These are phyloP conservation scores for Pyrus hybrid DNA, from an alignment of 331 rosid species.

Conservation along the genomic window DNA sequence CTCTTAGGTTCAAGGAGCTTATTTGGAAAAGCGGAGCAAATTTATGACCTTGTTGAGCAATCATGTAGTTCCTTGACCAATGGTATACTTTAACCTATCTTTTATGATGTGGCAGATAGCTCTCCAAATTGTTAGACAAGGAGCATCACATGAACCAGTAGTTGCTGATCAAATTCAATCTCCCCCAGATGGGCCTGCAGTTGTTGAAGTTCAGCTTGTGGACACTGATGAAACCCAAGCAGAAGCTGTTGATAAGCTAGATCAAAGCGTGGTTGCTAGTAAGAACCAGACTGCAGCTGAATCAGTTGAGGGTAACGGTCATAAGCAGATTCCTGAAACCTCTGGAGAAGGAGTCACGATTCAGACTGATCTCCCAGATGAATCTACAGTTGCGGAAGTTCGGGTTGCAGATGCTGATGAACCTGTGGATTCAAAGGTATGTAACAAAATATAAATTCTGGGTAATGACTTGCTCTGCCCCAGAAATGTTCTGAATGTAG, in stretches of 20 bases:
- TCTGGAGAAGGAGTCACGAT: background rate
- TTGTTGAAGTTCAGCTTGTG: background rate
- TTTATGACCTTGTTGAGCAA: background rate
- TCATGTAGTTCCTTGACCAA: background rate
- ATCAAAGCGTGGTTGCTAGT: conserved; percentile 10
- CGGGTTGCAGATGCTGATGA: background rate
- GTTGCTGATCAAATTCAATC: conserved; percentile 8
- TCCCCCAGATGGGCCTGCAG: background rate
- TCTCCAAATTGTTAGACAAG: conserved; percentile 76
- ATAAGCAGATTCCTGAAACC: conserved; percentile 14
- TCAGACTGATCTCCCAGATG: background rate
- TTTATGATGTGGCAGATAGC: conserved; percentile 67
- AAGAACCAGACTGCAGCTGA: conserved; percentile 10
- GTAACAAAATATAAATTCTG: background rate
- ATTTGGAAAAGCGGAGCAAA: background rate
- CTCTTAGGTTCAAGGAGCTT: background rate
- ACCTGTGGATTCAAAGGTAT: conserved; percentile 1
- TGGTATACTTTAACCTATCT: conserved; percentile 13
- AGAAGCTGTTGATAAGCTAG: conserved; percentile 16
- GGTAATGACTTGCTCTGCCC: background rate
- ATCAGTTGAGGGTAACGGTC: conserved; percentile 19
- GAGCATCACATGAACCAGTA: conserved; percentile 31
- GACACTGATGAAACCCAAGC: conserved; percentile 13
- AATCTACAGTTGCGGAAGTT: background rate
- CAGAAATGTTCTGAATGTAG: background rate